Percentiles rank a stretch among this genome's conserved stretches.
Conservation (phyloP, 1,139 yeast species). For the Kodamaea sp. region DNA sequence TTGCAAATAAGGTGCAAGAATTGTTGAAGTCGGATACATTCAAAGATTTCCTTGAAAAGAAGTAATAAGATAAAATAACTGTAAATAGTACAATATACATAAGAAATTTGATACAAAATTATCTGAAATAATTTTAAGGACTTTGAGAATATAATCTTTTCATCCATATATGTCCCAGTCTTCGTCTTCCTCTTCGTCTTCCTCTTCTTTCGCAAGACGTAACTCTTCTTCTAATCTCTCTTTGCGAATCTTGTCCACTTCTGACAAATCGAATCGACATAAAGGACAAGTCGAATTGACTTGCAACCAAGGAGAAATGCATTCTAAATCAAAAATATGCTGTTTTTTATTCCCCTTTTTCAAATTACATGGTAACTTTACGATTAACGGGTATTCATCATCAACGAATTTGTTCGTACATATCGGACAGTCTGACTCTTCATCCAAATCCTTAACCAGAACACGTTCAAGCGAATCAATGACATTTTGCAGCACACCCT, state of each 20-base stretch:
- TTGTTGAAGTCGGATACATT: slow-evolving; percentile 57
- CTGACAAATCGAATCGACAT: slow-evolving; percentile 70
- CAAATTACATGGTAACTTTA: slow-evolving; percentile 68
- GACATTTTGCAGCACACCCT: slow-evolving; percentile 67
- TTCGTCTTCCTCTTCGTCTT: slow-evolving; percentile 58
- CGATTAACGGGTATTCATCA: slow-evolving; percentile 78
- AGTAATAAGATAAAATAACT: slow-evolving; percentile 14
- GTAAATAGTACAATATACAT: slow-evolving; percentile 6
- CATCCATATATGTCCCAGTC: slow-evolving; percentile 78
- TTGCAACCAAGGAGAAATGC: slow-evolving; percentile 86
- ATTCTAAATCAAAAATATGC: slow-evolving; percentile 83
- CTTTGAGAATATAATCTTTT: background rate
- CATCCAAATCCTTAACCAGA: slow-evolving; percentile 48
- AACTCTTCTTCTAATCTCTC: slow-evolving; percentile 40
- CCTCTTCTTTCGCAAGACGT: slow-evolving; percentile 47
- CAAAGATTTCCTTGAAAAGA: slow-evolving; percentile 28
- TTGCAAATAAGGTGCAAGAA: slow-evolving; percentile 70
- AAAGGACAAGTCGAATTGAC: slow-evolving; percentile 82
- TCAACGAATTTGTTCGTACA: slow-evolving; percentile 72
- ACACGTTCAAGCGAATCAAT: slow-evolving; percentile 77
- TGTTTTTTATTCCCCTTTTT: slow-evolving; percentile 28
- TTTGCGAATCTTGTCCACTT: slow-evolving; percentile 38
- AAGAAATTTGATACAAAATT: background rate
- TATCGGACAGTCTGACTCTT: slow-evolving; percentile 68
- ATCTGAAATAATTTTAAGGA: background rate